Evolutionary conservation across 345 rosid species (phyloP), one percentile per base, ranked within the genome.

Genomic region (Hypericum perforatum): DNA sequence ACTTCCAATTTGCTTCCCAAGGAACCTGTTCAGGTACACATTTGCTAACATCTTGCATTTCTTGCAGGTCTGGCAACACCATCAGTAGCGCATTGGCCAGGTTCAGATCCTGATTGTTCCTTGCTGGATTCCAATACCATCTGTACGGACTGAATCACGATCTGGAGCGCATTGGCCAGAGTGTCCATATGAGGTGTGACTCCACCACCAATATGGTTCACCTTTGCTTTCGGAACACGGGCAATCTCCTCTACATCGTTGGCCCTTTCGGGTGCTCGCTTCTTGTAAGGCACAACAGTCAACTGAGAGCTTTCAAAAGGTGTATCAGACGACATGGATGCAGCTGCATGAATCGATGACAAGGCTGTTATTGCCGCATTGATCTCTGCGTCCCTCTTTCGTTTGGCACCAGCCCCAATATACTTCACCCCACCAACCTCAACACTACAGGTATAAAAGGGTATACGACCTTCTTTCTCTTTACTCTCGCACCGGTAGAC

Each of bases 291-390:
- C 65, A 88, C 49, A 10, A 92, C 94, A 0, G 94, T 85, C 37
- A 88, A 70, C 53, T 74, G 82, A 76, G 77, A 56, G 60, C 67
- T 64, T 11, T 49, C 72, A 55, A 22, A 46, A 41, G 46, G 7
- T 6, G 59, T 46, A 45, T 63, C 49, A 40, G 66, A 73, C 37
- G 66, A 55, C 15, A 62, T 77, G 8, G 83, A 61, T 45, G 65
- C 52, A 53, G 74, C 70, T 6, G 74, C 60, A 45, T 68, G 78
- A 41, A 92, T 81, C 11, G 94, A 91, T 67, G 85, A 56, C 46
- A 88, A 74, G 41, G 97, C 97, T 9, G 86, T 82, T 74, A 95
- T 80, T 52, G 97, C 97, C 59, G 94, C 91, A 62, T 87, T 92
- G 59, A 83, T 85, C 75, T 85, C 89, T 9, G 98, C 94, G 61